Conservation (phyloP, 495 filamentous ascomycete genomes). For the Penicillium bovifimosum region DNA sequence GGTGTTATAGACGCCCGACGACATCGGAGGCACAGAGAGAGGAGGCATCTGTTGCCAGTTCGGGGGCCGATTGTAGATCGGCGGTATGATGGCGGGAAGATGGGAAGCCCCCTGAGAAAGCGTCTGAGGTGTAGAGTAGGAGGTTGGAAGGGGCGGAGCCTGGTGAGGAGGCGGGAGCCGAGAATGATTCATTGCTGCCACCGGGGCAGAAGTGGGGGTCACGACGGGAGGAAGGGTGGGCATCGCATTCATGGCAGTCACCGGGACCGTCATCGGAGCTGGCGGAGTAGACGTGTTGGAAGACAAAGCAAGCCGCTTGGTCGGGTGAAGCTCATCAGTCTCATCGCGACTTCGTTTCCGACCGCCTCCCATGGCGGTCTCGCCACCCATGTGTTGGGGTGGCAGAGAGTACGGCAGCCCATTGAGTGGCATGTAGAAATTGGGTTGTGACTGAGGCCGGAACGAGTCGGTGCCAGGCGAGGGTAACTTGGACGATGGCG, state of each 20-base stretch:
- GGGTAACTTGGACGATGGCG: slow-evolving; percentile 45
- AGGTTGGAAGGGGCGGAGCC: slow-evolving; percentile 41
- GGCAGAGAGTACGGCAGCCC: slow-evolving; percentile 23
- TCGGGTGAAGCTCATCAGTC: slow-evolving; percentile 55
- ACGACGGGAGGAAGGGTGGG: slow-evolving; percentile 36
- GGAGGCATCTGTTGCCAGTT: slow-evolving; percentile 47
- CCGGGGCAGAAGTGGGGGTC: slow-evolving; percentile 32
- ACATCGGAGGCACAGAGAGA: slow-evolving; percentile 30
- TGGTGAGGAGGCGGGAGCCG: slow-evolving; percentile 56
- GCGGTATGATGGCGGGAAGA: slow-evolving; percentile 52
- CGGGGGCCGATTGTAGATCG: slow-evolving; percentile 51
- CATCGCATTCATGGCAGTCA: slow-evolving; percentile 27
- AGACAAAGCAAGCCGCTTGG: slow-evolving; percentile 53
- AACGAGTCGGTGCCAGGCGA: slow-evolving; percentile 45
- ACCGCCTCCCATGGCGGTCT: slow-evolving; percentile 33
- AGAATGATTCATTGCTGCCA: slow-evolving; percentile 33
- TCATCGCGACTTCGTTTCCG: slow-evolving; percentile 73
- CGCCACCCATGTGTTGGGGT: slow-evolving; percentile 15
- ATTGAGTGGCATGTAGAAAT: slow-evolving; percentile 29
- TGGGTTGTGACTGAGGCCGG: slow-evolving; percentile 24
- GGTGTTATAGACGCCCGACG: slow-evolving; percentile 45
- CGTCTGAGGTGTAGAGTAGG: slow-evolving; percentile 31
- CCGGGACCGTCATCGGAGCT: slow-evolving; percentile 30
- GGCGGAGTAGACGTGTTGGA: slow-evolving; percentile 27
- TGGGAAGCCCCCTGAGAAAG: slow-evolving; percentile 49